These are phyloP conservation scores for Trichoderma parareesei DNA, from an alignment of 495 filamentous ascomycete genomes.

Conservation along the genomic window DNA sequence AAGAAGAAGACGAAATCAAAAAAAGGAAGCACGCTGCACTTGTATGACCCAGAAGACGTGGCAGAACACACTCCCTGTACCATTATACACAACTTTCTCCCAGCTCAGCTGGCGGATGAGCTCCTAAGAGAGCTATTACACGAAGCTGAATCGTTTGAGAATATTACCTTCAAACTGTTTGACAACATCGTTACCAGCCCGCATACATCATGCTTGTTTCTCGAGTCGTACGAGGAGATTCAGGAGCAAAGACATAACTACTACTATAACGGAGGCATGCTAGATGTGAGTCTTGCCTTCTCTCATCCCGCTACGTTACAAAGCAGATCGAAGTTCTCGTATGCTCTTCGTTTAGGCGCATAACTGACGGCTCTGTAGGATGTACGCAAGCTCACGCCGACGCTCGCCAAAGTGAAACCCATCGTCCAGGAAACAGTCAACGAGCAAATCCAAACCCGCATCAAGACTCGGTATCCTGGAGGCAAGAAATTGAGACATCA, in stretches of 20 bases:
- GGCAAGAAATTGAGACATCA: slow-evolving; percentile 73
- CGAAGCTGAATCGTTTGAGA: slow-evolving; percentile 67
- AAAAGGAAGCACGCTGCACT: slow-evolving; percentile 74
- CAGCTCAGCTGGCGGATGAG: slow-evolving; percentile 55
- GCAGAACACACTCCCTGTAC: slow-evolving; percentile 76
- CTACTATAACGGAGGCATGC: slow-evolving; percentile 67
- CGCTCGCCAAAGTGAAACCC: slow-evolving; percentile 55
- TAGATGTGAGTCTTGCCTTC: slow-evolving; percentile 38
- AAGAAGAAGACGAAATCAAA: slow-evolving; percentile 51
- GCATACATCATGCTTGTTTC: slow-evolving; percentile 75
- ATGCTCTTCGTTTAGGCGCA: background rate
- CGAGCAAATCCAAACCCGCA: slow-evolving; percentile 56
- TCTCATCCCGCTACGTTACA: background rate
- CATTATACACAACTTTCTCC: slow-evolving; percentile 86
- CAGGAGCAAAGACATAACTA: slow-evolving; percentile 66
- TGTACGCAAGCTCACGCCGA: slow-evolving; percentile 62
- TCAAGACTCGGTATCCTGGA: slow-evolving; percentile 47
- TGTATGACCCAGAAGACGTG: slow-evolving; percentile 73
- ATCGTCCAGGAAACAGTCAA: slow-evolving; percentile 70
- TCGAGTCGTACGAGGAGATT: slow-evolving; percentile 56
- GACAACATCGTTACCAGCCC: slow-evolving; percentile 73
- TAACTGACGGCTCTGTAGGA: slow-evolving; percentile 37
- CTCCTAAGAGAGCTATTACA: slow-evolving; percentile 68
- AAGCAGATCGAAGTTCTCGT: background rate
- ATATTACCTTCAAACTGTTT: slow-evolving; percentile 74